Evolutionary conservation across 2,329 filamentous ascomycete genomes (phyloP), one percentile per base, ranked within the genome.

Genomic region (Metarhizium anisopliae): DNA sequence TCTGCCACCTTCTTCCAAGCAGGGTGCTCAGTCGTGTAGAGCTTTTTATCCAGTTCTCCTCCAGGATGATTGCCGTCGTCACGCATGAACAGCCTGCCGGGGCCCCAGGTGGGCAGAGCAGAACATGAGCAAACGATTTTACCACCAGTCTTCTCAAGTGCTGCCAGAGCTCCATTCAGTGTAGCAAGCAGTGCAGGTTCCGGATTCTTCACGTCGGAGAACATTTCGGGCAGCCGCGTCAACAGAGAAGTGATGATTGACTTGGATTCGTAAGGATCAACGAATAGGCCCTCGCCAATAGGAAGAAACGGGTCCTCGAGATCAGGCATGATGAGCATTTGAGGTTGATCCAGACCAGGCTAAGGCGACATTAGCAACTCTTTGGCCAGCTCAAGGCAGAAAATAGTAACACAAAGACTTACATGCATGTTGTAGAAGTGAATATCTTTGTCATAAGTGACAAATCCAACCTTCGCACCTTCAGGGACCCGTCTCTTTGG

Each of bases 291-390:
- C 56, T 95, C 89, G 60, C 89, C 90, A 18, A 99, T 77, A 2
- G 94, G 92, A 16, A 97, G 85, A 68, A 99, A 99, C 0, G 94
- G 94, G 62, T 99, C 94, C 65, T 97, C 92, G 51, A 99, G 81
- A 67, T 99, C 94, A 3, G 94, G 89, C 90, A 99, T 96, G 52
- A 99, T 92, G 77, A 99, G 84, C 90, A 99, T 96, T 68, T 99
- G 94, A 10, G 94, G 90, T 72, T 91, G 85, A 55, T 94, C 87
- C 47, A 96, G 77, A 45, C 80, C 80, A 42, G 90, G 73, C 85
- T 90, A 57, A 52, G 40, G 20, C 6, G 18, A n/a, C 18, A 51
- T 69, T 56, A 61, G 63, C 49, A 59, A 58, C 35, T 38, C 6
- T 50, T 32, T 13, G 10, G 11, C 16, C 13, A 8, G 14, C 6